Evolutionary conservation across 805 yeast genomes (phyloP), one percentile per base, ranked within the genome.

Genomic region (Jamesozyma lodderae): DNA sequence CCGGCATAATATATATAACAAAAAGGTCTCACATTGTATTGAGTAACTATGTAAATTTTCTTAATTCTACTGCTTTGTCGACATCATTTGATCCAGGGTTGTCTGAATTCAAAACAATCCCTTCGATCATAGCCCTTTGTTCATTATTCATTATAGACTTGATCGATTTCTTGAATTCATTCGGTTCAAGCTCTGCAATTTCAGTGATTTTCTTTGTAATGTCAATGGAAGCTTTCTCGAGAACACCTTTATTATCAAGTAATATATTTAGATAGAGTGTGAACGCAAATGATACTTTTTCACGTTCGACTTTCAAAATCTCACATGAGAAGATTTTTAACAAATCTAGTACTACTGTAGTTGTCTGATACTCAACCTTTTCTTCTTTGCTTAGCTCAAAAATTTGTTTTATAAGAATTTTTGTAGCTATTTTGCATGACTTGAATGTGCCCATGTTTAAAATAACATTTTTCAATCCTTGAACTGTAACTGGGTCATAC

Each of bases 401-500:
- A 20, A 32, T 15, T n/a, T 4, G 13, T 22, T 10, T 3, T 6
- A 32, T 15, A 6, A 32, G 6, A 21, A 32, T n/a, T n/a, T 32
- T 32, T 4, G 35, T 13, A 21, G 35, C 35, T 4, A 4, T 11
- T 32, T 22, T 32, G 17, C 35, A 32, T 4, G 28, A 15, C 6
- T 7, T 14, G 13, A 6, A 14, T 21, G 14, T 14, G 4, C 16
- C 16, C 5, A 19, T 14, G 15, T 32, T 32, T 10, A 21, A n/a
- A 6, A 32, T 10, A 5, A 32, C 18, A 9, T 28, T 32, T 22
- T 22, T 32, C 15, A 32, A 6, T 13, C 92, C 79, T 45, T 79
- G 87, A 10, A 78, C 63, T 0, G 73, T 64, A 8, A 74, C 60
- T 0, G 65, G 55, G 7, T 67, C 47, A 7, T 59, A 52, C n/a